Evolutionary conservation across 306 rosid species (phyloP).

Genomic region (Cicer arietinum): DNA sequence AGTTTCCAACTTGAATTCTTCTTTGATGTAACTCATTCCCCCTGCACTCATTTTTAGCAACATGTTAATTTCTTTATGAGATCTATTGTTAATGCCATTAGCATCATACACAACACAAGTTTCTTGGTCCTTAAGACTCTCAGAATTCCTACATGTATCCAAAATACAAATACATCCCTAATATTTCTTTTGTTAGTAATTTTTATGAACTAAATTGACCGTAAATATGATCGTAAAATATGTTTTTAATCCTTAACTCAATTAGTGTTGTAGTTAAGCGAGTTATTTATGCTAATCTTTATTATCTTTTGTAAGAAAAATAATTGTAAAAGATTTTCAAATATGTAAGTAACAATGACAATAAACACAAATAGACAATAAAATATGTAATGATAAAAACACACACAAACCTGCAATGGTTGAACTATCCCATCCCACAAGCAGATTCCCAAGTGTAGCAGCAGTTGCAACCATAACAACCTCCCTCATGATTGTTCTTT

Average conservation of each 20-base stretch:
- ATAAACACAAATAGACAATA: background rate
- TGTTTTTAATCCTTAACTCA: too few species aligned
- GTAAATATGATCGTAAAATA: too few species aligned
- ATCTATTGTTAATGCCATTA: background rate
- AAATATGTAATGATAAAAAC: background rate
- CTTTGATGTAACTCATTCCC: conserved; percentile 76
- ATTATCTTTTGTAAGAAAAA: background rate
- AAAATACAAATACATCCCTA: too few species aligned
- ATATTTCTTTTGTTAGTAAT: too few species aligned
- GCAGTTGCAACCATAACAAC: conserved; percentile 75
- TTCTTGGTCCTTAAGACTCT: background rate
- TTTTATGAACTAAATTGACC: too few species aligned
- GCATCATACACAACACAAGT: background rate
- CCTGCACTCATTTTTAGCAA: conserved; percentile 55
- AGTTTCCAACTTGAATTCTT: conserved; percentile 69
- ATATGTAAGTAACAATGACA: background rate
- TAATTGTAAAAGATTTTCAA: background rate
- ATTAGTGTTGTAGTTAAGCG: too few species aligned
- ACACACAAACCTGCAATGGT: conserved; percentile 72
- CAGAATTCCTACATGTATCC: too few species aligned
- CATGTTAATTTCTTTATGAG: conserved; percentile 12
- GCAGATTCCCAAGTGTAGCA: conserved; percentile 82
- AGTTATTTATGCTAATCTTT: too few species aligned
- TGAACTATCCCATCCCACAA: conserved; percentile 98
- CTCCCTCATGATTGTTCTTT: conserved; percentile 67